phyloP scores from a whole-genome alignment of 805 yeast genomes.

The Yarrowia sp. region DNA sequence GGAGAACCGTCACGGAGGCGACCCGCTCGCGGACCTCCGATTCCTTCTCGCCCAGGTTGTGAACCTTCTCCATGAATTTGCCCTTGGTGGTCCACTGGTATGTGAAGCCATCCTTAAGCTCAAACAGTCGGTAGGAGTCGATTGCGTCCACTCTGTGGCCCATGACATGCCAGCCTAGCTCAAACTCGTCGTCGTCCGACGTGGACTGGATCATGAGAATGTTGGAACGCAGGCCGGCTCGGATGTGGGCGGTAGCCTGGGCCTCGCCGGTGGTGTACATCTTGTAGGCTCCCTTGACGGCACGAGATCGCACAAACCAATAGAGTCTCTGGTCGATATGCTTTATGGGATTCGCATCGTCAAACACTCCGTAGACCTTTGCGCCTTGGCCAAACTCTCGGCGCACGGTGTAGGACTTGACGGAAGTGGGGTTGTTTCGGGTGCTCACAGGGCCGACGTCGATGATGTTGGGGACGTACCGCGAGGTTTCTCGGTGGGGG shows the following conservation, averaged over 20 bases:
- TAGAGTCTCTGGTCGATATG: conserved; percentile 53
- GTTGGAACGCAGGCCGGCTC: conserved; percentile 69
- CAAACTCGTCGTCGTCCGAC: conserved; percentile 56
- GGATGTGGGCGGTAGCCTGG: conserved; percentile 63
- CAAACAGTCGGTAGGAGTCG: conserved; percentile 66
- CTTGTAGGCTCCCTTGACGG: conserved; percentile 70
- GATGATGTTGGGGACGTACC: conserved; percentile 62
- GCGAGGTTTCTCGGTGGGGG: conserved; percentile 63
- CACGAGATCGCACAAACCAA: conserved; percentile 67
- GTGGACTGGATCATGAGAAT: conserved; percentile 60
- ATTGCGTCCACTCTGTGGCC: conserved; percentile 66
- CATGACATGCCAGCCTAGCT: conserved; percentile 69
- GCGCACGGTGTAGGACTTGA: conserved; percentile 58
- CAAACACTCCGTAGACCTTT: conserved; percentile 61
- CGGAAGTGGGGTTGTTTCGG: conserved; percentile 43
- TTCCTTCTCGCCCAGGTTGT: conserved; percentile 67
- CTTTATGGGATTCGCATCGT: conserved; percentile 52
- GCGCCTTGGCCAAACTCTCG: conserved; percentile 68
- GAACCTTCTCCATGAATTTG: conserved; percentile 62
- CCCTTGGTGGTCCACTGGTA: conserved; percentile 73
- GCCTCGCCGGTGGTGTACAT: conserved; percentile 62
- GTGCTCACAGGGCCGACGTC: conserved; percentile 51
- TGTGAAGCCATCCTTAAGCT: conserved; percentile 63
- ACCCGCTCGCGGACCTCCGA: conserved; percentile 69
- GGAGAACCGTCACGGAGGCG: conserved; percentile 64